These are phyloP conservation scores for Alloascoidea africana DNA, from an alignment of 805 yeast species.

Conservation along the genomic window DNA sequence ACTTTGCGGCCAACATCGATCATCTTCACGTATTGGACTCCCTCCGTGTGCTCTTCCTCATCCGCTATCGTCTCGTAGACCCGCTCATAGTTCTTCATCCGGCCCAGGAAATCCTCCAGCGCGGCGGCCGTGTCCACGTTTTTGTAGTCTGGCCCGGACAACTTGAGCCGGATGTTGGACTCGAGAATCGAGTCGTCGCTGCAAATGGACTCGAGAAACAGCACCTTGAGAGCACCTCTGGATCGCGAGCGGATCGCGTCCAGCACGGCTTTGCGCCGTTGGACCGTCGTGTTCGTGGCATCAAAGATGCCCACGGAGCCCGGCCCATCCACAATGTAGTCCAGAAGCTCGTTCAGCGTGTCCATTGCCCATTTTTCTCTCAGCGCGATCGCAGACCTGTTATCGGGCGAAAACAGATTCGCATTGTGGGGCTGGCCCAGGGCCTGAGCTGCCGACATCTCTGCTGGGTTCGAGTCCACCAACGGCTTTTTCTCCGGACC, in stretches of 20 bases:
- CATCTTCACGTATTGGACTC: slow-evolving; percentile 84
- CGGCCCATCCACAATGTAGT: slow-evolving; percentile 62
- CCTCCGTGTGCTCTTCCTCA: slow-evolving; percentile 41
- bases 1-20: slow-evolving; percentile 92
- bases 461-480: neutral
- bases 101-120: slow-evolving; percentile 62
- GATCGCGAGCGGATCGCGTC: slow-evolving; percentile 39
- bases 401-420: slow-evolving; percentile 73
- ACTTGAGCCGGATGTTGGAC: slow-evolving; percentile 68
- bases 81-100: slow-evolving; percentile 70
- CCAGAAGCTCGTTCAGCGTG: slow-evolving; percentile 70
- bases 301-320: slow-evolving; percentile 91
- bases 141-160: slow-evolving; percentile 86
- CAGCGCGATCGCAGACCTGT: slow-evolving; percentile 41
- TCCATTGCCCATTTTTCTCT: slow-evolving; percentile 96
- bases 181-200: slow-evolving; percentile 68
- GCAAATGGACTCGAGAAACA: slow-evolving; percentile 80
- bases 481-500: slow-evolving; percentile 27
- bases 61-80: slow-evolving; percentile 89
- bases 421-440: slow-evolving; percentile 66
- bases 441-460: slow-evolving; percentile 4
- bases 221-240: slow-evolving; percentile 53
- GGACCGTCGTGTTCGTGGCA: slow-evolving; percentile 65
- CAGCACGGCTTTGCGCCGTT: slow-evolving; percentile 44
- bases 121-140: slow-evolving; percentile 76